Conservation (phyloP, 306 rosid genomes). For the Trifolium fragiferum region DNA sequence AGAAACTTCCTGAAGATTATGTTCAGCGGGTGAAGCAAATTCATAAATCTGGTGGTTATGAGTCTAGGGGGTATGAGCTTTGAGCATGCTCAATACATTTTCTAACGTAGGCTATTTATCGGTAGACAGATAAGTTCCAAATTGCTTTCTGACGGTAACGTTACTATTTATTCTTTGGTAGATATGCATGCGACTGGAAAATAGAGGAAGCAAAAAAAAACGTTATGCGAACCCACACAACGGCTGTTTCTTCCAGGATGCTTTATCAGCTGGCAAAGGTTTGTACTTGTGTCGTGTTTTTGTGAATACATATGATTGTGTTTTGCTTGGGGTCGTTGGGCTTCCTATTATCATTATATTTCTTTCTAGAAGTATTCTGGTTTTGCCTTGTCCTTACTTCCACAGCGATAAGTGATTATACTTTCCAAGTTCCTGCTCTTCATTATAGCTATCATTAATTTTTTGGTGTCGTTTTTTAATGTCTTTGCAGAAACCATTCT, state of each 20-base stretch:
- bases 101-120: constrained; percentile 8
- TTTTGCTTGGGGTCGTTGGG: constrained; percentile 16
- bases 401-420: constrained; percentile 1
- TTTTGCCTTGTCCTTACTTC: not conserved
- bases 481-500: constrained; percentile 75
- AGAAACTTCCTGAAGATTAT: constrained; percentile 84
- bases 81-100: constrained; percentile 14
- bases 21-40: constrained; percentile 85
- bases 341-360: constrained; percentile 13
- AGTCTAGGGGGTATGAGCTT: constrained; percentile 78
- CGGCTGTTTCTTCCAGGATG: constrained; percentile 94
- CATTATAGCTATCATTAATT: not conserved
- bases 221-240: constrained; percentile 91
- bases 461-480: constrained; percentile 11
- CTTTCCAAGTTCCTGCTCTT: constrained; percentile 9
- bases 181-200: constrained; percentile 88
- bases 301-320: constrained; percentile 17
- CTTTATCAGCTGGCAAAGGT: constrained; percentile 88
- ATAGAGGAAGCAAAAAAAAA: constrained; percentile 92
- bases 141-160: constrained; percentile 26
- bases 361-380: not conserved
- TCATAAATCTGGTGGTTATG: constrained; percentile 92
- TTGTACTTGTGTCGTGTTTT: constrained; percentile 26
- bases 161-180: constrained; percentile 40
- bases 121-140: constrained; percentile 3